Evolutionary conservation across 768 basidiomycete species (phyloP).

Genomic region (Lentinula lateritia): DNA sequence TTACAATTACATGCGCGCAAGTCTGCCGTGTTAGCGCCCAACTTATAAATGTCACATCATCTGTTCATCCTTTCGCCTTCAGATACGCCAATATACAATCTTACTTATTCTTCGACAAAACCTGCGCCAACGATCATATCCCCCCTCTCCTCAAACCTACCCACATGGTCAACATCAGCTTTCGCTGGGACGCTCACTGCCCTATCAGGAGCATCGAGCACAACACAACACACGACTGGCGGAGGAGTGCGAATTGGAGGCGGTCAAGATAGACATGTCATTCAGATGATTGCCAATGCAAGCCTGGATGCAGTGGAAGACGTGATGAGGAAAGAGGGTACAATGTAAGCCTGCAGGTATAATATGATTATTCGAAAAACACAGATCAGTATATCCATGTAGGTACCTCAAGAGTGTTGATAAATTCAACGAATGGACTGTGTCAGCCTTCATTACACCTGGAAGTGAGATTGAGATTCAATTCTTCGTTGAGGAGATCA

Average conservation of each 20-base stretch:
- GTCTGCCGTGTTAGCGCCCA: conserved; percentile 8
- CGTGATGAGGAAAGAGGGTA: conserved; percentile 73
- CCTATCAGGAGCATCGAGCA: conserved; percentile 77
- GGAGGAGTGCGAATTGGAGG: conserved; percentile 67
- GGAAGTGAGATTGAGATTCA: conserved; percentile 61
- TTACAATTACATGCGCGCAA: not conserved
- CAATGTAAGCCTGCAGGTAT: conserved; percentile 45
- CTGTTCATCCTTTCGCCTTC: conserved; percentile 81
- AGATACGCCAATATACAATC: conserved; percentile 79
- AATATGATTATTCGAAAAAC: not conserved
- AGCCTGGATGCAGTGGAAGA: conserved; percentile 95
- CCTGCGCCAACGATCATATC: conserved; percentile 54
- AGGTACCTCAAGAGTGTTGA: conserved; percentile 97
- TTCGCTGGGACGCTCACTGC: conserved; percentile 88
- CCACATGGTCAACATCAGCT: conserved; percentile 87
- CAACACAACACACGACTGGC: conserved; percentile 63
- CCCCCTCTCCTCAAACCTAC: conserved; percentile 76
- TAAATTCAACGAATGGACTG: conserved; percentile 98
- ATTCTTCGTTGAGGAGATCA: not conserved
- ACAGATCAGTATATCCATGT: conserved; percentile 9
- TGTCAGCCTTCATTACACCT: conserved; percentile 93
- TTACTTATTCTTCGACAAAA: conserved; percentile 79
- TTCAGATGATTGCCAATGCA: conserved; percentile 98
- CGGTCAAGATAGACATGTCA: conserved; percentile 87
- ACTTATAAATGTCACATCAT: conserved; percentile 73